Evolutionary conservation across 192 early-diverging fungal genomes (phyloP), one percentile per base, ranked within the genome.

Genomic region (Mortierella hygrophila): DNA sequence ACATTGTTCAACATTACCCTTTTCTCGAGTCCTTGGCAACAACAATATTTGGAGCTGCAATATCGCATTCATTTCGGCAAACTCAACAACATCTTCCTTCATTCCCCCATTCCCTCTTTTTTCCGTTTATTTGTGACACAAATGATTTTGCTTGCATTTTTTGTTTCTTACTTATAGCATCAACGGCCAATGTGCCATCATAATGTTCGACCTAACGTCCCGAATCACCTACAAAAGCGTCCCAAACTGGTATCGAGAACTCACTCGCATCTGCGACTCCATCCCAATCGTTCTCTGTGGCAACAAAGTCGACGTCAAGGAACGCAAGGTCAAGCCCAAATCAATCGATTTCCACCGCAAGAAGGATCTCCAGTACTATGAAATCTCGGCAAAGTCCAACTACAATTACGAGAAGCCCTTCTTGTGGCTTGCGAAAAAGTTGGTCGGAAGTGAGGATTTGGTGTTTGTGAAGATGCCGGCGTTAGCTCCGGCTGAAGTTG

Each of bases 341-440:
- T 94, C 94, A 82, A 98, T 99, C 91, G 99, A 98, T 68, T 99
- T 99, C 96, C 99, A 99, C 93, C 93, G 98, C 79, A 99, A 99
- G 94, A 99, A 99, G 95, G 98, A 97, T 91, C 93, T 99, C 42
- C 99, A 99, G 93, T 99, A 99, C 95, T 99, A 99, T 90, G 99
- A 99, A 88, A 99, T 99, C 90, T 96, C 95, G 74, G 99, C 99
- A 88, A 99, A 99, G 94, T 94, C 92, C 89, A 99, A 99, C 95
- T 99, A 99, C 94, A 99, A 99, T 93, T 99, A 98, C 87, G 99
- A 99, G 93, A 99, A 99, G 95, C 98, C 99, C 70, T 99, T 99
- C 95, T 92, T 99, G 81, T 99, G 98, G 98, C 95, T 99, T 75
- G 98, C 98, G 37, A 94, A 98, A 82, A 99, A 99, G 94, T 93